Evolutionary conservation across 371 early-diverging fungal genomes (phyloP), one percentile per base, ranked within the genome.

Genomic region (Apophysomyces variabilis): DNA sequence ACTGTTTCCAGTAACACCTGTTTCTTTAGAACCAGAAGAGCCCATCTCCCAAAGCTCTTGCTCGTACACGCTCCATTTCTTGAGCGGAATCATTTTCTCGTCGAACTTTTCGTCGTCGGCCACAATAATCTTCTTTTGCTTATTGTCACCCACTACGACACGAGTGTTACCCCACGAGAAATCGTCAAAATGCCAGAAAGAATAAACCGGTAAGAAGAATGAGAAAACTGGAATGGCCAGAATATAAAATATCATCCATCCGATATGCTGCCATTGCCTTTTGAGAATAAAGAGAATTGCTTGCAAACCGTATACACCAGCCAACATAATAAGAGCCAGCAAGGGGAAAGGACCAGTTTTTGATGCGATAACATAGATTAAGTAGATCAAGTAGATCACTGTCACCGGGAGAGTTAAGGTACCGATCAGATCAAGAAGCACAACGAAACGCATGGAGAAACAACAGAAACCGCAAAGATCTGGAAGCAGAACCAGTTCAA

Each of bases 381-480:
- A 75, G 76, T 93, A 95, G 6, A 83, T 82, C 54, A 96, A 77
- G 65, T 95, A 99, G 11, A 92, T 77, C 41, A 99, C 90, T 9
- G 96, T 95, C 6, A 96, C 98, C 5, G 99, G 99, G 66, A 96
- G 84, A 45, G 96, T 91, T 62, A 99, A 64, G 1, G 99, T 99
- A 57, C 96, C 93, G 62, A 97, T 87, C 62, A 99, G 74, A 78
- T 99, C 99, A 76, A 92, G 83, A 80, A 94, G 90, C 64, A 91
- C 96, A 9, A 92, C 90, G 77, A 97, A 96, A 58, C 96, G 92
- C 98, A 98, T 96, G 0, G 96, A 96, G 80, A 96, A 95, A 73
- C 95, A 97, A 77, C 94, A 95, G 73, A 94, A 93, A 12, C 99
- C 99, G 71, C 99, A 99, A 61, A 99, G 85, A 67, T 93, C 90